phyloP scores from a whole-genome alignment of 1,284 basidiomycete genomes.

The Rhodotorula glutinis region DNA sequence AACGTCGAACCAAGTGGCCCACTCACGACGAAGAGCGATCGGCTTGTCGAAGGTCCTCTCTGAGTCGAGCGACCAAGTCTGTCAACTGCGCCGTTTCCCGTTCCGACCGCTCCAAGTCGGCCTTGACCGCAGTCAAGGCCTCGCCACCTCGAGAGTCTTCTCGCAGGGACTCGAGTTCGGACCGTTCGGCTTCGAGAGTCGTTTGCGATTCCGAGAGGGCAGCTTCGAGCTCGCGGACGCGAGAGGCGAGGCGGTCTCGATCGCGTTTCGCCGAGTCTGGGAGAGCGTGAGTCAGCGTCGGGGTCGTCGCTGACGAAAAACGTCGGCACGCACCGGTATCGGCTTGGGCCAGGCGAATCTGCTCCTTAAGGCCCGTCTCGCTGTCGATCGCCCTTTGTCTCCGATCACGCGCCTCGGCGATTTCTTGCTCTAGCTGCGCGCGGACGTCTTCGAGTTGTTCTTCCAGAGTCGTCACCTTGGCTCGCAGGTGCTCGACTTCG shows the following conservation, averaged over 20 bases:
- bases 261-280: slow-evolving; percentile 60
- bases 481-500: slow-evolving; percentile 78
- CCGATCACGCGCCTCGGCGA: slow-evolving; percentile 61
- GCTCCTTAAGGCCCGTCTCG: slow-evolving; percentile 65
- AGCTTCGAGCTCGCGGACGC: slow-evolving; percentile 78
- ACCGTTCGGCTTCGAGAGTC: slow-evolving; percentile 83
- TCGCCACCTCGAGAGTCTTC: no score
- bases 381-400: slow-evolving; percentile 60
- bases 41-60: slow-evolving; percentile 50
- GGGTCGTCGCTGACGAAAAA: neutral
- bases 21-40: slow-evolving; percentile 36
- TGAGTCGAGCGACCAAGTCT: slow-evolving; percentile 48
- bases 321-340: slow-evolving; percentile 52
- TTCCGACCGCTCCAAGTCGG: slow-evolving; percentile 46
- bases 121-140: slow-evolving; percentile 53
- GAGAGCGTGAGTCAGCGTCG: neutral
- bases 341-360: slow-evolving; percentile 61
- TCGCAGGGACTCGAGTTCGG: slow-evolving; percentile 80
- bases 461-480: slow-evolving; percentile 70
- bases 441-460: slow-evolving; percentile 79
- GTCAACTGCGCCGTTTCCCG: slow-evolving; percentile 42
- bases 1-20: no score
- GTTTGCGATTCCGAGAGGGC: slow-evolving; percentile 82
- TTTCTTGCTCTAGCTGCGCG: slow-evolving; percentile 66
- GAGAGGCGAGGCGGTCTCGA: slow-evolving; percentile 60